phyloP scores from a whole-genome alignment of 352 stramenopile species.

The Globisporangium orthogonon region DNA sequence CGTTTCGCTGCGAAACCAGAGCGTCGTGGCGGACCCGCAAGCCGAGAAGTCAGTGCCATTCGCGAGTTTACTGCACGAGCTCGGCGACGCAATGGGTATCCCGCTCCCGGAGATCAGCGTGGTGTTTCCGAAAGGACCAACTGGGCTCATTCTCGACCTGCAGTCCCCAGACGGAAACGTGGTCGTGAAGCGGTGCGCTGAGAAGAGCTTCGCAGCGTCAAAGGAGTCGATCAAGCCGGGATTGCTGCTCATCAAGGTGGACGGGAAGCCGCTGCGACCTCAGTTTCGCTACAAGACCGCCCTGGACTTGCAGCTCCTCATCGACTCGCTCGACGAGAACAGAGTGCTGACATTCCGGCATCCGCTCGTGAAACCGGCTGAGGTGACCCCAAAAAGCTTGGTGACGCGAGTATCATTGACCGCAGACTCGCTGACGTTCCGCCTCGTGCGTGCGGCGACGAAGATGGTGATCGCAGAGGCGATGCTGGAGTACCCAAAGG shows the following conservation, averaged over 20 bases:
- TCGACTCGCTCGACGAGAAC: slow-evolving; percentile 41
- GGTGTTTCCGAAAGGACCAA: slow-evolving; percentile 51
- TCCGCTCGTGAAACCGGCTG: slow-evolving; percentile 40
- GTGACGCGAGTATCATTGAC: slow-evolving; percentile 47
- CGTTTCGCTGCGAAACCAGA: slow-evolving; percentile 72
- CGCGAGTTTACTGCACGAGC: slow-evolving; percentile 49
- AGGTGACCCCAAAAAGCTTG: slow-evolving; percentile 45
- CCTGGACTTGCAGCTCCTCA: slow-evolving; percentile 40
- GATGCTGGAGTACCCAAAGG: slow-evolving; percentile 34
- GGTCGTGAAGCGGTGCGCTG: slow-evolving; percentile 28
- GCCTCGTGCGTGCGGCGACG: slow-evolving; percentile 56
- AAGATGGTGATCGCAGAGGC: slow-evolving; percentile 58
- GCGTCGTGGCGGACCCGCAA: slow-evolving; percentile 36
- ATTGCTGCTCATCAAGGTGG: slow-evolving; percentile 62
- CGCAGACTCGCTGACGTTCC: slow-evolving; percentile 60
- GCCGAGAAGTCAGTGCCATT: slow-evolving; percentile 29
- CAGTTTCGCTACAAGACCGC: slow-evolving; percentile 44
- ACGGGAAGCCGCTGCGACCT: slow-evolving; percentile 50
- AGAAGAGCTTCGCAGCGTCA: slow-evolving; percentile 51
- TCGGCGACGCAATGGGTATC: slow-evolving; percentile 73
- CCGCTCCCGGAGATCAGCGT: slow-evolving; percentile 79
- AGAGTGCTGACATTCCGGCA: slow-evolving; percentile 81
- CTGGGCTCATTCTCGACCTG: slow-evolving; percentile 55
- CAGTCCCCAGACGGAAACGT: slow-evolving; percentile 25
- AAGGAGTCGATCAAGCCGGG: slow-evolving; percentile 69